These are phyloP conservation scores for Leccinum fallax DNA, from an alignment of 1,284 basidiomycete genomes.

Conservation along the genomic window DNA sequence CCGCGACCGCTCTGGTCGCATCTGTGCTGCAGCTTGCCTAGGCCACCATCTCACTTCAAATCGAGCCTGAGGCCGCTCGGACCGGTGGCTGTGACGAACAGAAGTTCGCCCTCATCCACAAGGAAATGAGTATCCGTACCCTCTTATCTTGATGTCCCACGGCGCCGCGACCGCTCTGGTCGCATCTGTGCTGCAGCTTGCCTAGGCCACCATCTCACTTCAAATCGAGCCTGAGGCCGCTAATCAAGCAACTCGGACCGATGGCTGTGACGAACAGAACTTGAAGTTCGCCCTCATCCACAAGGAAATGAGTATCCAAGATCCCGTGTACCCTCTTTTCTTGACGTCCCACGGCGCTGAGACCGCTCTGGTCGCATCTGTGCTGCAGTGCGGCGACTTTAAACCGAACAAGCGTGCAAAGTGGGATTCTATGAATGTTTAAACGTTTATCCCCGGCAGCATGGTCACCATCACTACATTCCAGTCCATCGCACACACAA, in stretches of 20 bases:
- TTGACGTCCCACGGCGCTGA: constrained; percentile 51
- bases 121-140: too few relatives aligned
- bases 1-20: too few relatives aligned
- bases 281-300: constrained; percentile 67
- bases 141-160: too few relatives aligned
- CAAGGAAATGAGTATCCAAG: constrained; percentile 60
- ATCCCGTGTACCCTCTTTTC: background rate
- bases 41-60: too few relatives aligned
- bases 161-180: too few relatives aligned
- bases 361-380: constrained; percentile 71
- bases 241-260: constrained; percentile 52
- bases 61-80: too few relatives aligned
- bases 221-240: constrained; percentile 57
- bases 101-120: constrained; percentile 50
- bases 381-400: constrained; percentile 53
- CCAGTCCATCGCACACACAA: background rate
- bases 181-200: too few relatives aligned
- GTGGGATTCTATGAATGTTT: constrained; percentile 53
- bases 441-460: background rate
- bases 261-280: constrained; percentile 62
- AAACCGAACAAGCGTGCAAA: constrained; percentile 56
- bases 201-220: constrained; percentile 36
- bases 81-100: too few relatives aligned
- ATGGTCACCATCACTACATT: background rate
- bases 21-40: too few relatives aligned